Conservation (phyloP, 2,329 filamentous ascomycete species). For the Fusarium sarcochroum region DNA sequence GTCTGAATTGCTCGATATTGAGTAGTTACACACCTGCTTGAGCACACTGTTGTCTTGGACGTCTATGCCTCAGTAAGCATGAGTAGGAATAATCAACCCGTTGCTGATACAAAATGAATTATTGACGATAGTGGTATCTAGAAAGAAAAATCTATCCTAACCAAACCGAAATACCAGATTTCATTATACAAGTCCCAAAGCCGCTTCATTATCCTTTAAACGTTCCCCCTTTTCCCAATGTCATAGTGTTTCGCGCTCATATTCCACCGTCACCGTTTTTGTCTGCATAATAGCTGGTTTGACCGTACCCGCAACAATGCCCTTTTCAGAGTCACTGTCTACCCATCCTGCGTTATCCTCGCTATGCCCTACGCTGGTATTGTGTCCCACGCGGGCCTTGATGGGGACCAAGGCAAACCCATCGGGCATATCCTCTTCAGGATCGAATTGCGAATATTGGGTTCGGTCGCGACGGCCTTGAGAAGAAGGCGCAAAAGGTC, state of each 20-base stretch:
- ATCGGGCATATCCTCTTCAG: constrained; percentile 23
- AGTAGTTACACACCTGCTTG: no score
- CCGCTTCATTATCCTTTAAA: not conserved
- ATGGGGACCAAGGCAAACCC: constrained; percentile 27
- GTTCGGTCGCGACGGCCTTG: constrained; percentile 37
- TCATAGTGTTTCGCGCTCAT: constrained; percentile 17
- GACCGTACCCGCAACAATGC: constrained; percentile 20
- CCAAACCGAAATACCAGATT: not conserved
- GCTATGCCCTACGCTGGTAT: constrained; percentile 26
- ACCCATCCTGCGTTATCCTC: constrained; percentile 34
- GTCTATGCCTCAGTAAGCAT: no score
- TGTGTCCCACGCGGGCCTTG: constrained; percentile 20
- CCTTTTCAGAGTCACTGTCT: constrained; percentile 44
- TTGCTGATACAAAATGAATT: not conserved
- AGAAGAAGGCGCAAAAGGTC: constrained; percentile 17
- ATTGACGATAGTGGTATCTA: constrained; percentile 20
- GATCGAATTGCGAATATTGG: constrained; percentile 43
- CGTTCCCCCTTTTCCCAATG: not conserved
- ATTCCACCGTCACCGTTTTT: constrained; percentile 44
- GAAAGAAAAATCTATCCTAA: not conserved
- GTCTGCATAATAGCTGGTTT: constrained; percentile 44
- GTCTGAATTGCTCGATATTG: no score
- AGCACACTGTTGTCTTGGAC: no score
- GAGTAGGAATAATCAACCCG: no score
- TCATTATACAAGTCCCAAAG: constrained; percentile 1